These are phyloP conservation scores for Chlorella sorokiniana DNA, from an alignment of 139 green algal genomes.

Conservation along the genomic window DNA sequence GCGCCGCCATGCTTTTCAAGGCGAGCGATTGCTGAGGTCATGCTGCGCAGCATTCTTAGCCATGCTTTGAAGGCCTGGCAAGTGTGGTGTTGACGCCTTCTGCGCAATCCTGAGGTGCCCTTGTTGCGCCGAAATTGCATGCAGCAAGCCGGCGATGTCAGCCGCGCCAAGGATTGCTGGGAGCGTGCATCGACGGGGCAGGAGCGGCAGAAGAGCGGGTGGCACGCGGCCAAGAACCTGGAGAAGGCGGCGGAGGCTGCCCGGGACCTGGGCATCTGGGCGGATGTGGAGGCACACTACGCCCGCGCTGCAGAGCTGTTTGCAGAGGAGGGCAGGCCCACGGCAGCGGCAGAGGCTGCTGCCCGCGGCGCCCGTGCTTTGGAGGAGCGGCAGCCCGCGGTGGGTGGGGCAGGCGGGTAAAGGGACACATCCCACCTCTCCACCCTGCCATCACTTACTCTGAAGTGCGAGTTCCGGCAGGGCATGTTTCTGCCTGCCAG, in stretches of 20 bases:
- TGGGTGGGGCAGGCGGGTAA: not conserved
- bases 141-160: conserved; percentile 61
- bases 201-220: conserved; percentile 67
- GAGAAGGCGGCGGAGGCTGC: conserved; percentile 46
- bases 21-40: conserved; percentile 30
- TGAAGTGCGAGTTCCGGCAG: not conserved
- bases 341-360: conserved; percentile 67
- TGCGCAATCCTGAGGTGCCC: not conserved
- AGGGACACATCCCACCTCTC: too few species aligned
- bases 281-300: conserved; percentile 35
- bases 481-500: conserved; percentile 44
- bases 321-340: conserved; percentile 53
- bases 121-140: not conserved
- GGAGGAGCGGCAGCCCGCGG: conserved; percentile 57
- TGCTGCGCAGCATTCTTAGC: not conserved
- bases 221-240: conserved; percentile 79
- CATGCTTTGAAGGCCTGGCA: not conserved
- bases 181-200: conserved; percentile 74
- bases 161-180: conserved; percentile 61
- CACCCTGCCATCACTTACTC: too few species aligned
- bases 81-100: not conserved
- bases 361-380: conserved; percentile 59
- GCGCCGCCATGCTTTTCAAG: conserved; percentile 71
- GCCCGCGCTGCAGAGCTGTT: conserved; percentile 54
- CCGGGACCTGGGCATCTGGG: conserved; percentile 8